Base-by-base conservation (phyloP, 495 filamentous ascomycete species). In the Lasiosphaeria miniovina region DNA sequence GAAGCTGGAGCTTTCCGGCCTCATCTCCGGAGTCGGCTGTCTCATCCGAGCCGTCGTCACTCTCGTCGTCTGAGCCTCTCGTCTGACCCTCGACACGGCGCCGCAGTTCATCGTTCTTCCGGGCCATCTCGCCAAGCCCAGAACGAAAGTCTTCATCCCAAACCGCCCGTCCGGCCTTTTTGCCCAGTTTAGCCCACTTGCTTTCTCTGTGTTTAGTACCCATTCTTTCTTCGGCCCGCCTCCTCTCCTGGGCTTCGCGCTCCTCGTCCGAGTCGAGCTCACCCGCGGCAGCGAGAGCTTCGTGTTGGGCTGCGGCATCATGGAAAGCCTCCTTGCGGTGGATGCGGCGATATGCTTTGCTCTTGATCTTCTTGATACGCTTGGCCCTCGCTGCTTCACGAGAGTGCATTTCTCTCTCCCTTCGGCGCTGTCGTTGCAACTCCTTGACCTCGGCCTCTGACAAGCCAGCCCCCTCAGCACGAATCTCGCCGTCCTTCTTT, bases 311-410 rank as follows among this genome's bases (percentile, higher is more conserved):
- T 53, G 90, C 79, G 60, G 89, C 86, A 46, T 87, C 75, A 58
- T 85, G 85, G 68, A 90, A 85, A 11, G 86, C 82, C 65, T 96
- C 90, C 65, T 90, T 96, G 40, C 94, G 86, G 69, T 97, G 95
- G 31, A 98, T 87, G 53, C 92, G 86, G 15, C 91, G 87, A 68
- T 93, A 98, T 0, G 91, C 83, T 68, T 96, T 98, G 65, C 88
- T 92, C 78, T 98, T 98, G 71, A 98, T 98, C 77, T 97, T 98
- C 73, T 96, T 96, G 72, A 98, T 89, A 3, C 94, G 87, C 74
- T 93, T 96, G 4, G 91, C 83, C 54, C 90, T 86, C 0, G 87
- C 83, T 71, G 96, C 89, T 70, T 98, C 95, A n/a, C 93, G 82
- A 59, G 95, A 96, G 51, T 96, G 77, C 5, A 97, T 74, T 62